Percentiles rank a stretch among this genome's conserved stretches.
Conservation (phyloP, 2,329 filamentous ascomycete species). For the Epichloe sylvatica region DNA sequence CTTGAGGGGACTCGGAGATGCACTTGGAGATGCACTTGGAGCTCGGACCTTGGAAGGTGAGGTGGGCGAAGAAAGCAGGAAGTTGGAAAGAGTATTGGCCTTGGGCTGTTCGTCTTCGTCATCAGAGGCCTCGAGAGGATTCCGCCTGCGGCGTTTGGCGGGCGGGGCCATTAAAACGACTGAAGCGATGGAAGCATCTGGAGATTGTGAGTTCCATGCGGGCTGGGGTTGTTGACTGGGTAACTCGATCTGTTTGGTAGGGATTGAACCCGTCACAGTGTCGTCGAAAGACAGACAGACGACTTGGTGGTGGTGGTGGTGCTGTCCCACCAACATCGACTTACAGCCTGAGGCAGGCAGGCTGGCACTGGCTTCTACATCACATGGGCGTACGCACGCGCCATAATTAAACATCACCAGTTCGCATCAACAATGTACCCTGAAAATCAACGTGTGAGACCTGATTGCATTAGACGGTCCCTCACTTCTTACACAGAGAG, state of each 20-base stretch:
- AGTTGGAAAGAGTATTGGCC: conserved; percentile 37
- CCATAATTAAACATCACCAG: no score
- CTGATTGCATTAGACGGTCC: no score
- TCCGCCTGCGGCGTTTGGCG: conserved; percentile 45
- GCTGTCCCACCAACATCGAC: no score
- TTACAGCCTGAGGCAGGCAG: no score
- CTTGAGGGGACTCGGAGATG: conserved; percentile 30
- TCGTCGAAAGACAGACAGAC: neutral
- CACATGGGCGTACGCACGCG: no score
- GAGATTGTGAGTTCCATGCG: conserved; percentile 12
- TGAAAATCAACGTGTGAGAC: no score
- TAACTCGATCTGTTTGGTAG: neutral
- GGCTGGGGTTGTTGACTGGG: neutral
- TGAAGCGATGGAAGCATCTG: conserved; percentile 16
- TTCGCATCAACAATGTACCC: no score
- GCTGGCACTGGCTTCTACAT: no score
- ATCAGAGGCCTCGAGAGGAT: conserved; percentile 35
- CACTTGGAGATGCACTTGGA: conserved; percentile 24
- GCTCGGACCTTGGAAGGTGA: conserved; percentile 20
- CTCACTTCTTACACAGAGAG: no score
- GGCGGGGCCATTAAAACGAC: conserved; percentile 40
- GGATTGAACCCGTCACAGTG: neutral
- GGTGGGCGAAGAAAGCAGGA: conserved; percentile 38
- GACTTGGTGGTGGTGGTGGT: no score
- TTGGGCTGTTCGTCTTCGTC: conserved; percentile 33